Percentiles rank a stretch among this genome's conserved stretches.
phyloP scores from a whole-genome alignment of 2,329 filamentous ascomycete genomes.

The Cladosporium sp. region DNA sequence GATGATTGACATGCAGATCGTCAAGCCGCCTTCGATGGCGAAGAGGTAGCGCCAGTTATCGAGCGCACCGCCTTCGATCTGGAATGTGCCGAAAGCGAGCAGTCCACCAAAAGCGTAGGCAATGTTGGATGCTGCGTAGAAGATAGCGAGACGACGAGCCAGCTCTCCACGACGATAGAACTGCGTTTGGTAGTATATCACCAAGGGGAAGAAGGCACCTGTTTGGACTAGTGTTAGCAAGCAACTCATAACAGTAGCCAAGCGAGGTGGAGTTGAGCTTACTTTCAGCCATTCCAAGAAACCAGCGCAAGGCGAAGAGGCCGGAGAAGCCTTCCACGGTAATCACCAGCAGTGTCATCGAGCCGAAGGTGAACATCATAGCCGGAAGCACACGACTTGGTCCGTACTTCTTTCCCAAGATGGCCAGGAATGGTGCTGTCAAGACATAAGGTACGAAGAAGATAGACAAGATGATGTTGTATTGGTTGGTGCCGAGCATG shows the following conservation, averaged over 20 bases:
- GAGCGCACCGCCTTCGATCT: slow-evolving; percentile 49
- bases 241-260: not conserved
- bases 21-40: slow-evolving; percentile 56
- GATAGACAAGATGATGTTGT: slow-evolving; percentile 65
- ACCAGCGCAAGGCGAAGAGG: slow-evolving; percentile 64
- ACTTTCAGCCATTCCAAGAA: slow-evolving; percentile 60
- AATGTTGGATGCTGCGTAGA: slow-evolving; percentile 73
- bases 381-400: slow-evolving; percentile 60
- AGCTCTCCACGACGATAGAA: slow-evolving; percentile 71
- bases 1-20: slow-evolving; percentile 56
- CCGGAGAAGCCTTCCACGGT: slow-evolving; percentile 58
- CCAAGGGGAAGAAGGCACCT: slow-evolving; percentile 63
- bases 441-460: slow-evolving; percentile 75
- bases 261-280: not conserved
- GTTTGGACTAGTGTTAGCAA: not conserved
- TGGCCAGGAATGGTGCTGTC: slow-evolving; percentile 61
- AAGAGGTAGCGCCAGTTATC: slow-evolving; percentile 63
- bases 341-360: slow-evolving; percentile 57
- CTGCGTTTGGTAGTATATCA: slow-evolving; percentile 57
- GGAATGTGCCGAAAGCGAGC: slow-evolving; percentile 59
- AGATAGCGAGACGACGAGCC: slow-evolving; percentile 65
- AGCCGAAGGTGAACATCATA: slow-evolving; percentile 66
- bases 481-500: slow-evolving; percentile 54
- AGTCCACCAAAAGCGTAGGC: slow-evolving; percentile 63
- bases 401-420: slow-evolving; percentile 66